Percentiles rank a stretch among this genome's conserved stretches.
phyloP scores from a whole-genome alignment of 2,329 filamentous ascomycete genomes.

The Alternaria viburni region DNA sequence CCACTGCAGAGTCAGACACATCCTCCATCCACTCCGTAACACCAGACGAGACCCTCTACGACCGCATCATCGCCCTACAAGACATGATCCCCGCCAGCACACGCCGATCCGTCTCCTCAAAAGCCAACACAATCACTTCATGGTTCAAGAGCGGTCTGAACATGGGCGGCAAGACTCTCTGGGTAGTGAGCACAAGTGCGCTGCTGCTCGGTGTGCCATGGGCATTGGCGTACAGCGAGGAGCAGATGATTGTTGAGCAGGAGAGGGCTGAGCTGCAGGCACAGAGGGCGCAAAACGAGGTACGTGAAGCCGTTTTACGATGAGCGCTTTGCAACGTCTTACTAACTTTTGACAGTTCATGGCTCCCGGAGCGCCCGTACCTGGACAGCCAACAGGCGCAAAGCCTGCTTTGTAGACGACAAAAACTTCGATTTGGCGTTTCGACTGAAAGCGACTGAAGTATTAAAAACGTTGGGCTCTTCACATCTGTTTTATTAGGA shows the following conservation, averaged over 20 bases:
- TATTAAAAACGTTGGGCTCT: slow-evolving; percentile 14
- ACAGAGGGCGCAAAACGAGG: slow-evolving; percentile 80
- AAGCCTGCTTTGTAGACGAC: slow-evolving; percentile 44
- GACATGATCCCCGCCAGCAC: slow-evolving; percentile 84
- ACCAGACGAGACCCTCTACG: slow-evolving; percentile 57
- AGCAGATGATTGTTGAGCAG: slow-evolving; percentile 97
- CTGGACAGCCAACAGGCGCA: slow-evolving; percentile 34
- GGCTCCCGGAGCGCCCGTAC: slow-evolving; percentile 36
- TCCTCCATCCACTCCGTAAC: slow-evolving; percentile 60
- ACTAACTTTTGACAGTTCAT: slow-evolving; percentile 39
- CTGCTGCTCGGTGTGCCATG: slow-evolving; percentile 92
- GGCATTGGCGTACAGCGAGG: slow-evolving; percentile 90
- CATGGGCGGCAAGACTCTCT: slow-evolving; percentile 85
- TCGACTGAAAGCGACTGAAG: neutral
- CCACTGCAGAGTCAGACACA: slow-evolving; percentile 76
- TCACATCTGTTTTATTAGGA: slow-evolving; percentile 32
- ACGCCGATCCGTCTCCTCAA: slow-evolving; percentile 59
- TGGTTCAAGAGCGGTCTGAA: slow-evolving; percentile 67
- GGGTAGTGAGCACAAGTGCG: slow-evolving; percentile 88
- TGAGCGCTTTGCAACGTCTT: neutral
- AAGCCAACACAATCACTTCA: slow-evolving; percentile 58
- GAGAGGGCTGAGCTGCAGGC: slow-evolving; percentile 97
- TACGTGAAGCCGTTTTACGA: slow-evolving; percentile 34
- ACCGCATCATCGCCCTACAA: slow-evolving; percentile 74
- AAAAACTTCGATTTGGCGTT: slow-evolving; percentile 1